Evolutionary conservation across 2,329 filamentous ascomycete genomes (phyloP), one percentile per base, ranked within the genome.

Genomic region (Bipolaris bicolor): DNA sequence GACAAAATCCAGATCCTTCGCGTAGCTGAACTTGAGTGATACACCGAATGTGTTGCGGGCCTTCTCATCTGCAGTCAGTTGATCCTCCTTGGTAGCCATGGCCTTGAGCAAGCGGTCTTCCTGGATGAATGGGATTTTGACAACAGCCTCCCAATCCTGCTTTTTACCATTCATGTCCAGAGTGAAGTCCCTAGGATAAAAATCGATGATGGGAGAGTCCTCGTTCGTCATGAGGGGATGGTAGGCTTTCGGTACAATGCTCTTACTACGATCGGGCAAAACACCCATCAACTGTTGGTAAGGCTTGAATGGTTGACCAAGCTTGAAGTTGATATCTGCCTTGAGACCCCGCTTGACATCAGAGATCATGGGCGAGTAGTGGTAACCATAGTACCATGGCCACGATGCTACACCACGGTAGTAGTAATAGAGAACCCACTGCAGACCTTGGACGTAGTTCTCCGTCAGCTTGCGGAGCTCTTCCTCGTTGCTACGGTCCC

Each of bases 131-230:
- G 95, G 95, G 71, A 99, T 99, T 78, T 98, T 99, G 63, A 99
- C 92, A 36, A 99, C 94, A 26, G 95, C 95, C 75, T 99, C 95
- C 95, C 95, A 99, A 63, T 99, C 96, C 90, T 97, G 96, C 80
- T 97, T 99, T 82, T 99, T 99, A 58, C 95, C 96, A 68, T 99
- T 98, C 95, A 99, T 98, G 74, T 99, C 96, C 39, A 99, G 83
- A 64, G 96, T 92, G 70, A 99, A 99, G 69, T 99, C 95, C 67
- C 94, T 86, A 2, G 95, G 95, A 70, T 99, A 99, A 75, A 99
- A 99, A 74, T 99, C 95, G 70, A 97, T 90, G 74, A 99, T 99
- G 1, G 95, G 92, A 15, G 94, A 98, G 15, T 90, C 86, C 1
- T 89, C 84, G 53, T 90, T 90, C 1, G 92, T 97, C 95, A 99